A percentile compares a stretch with the other conserved stretches of the same genome.
Evolutionary conservation across 805 yeast species (phyloP).

Genomic region (Lipomyces kockii): DNA sequence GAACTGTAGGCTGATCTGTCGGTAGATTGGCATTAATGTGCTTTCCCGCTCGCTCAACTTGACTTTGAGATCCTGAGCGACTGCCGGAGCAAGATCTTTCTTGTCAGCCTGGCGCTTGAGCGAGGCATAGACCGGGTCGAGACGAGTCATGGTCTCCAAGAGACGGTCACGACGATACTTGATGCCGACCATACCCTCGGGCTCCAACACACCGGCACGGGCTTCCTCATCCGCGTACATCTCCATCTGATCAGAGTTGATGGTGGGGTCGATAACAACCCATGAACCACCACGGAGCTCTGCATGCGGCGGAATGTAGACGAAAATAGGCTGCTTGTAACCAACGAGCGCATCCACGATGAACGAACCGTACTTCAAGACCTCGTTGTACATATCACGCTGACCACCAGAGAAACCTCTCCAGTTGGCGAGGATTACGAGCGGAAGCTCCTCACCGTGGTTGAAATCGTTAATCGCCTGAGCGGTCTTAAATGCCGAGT

Average conservation of each 20-base stretch:
- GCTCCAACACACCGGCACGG: constrained; percentile 97
- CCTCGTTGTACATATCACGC: constrained; percentile 99
- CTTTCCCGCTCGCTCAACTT: constrained; percentile 79
- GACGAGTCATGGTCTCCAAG: constrained; percentile 85
- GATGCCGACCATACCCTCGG: constrained; percentile 99
- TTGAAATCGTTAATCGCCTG: constrained; percentile 98
- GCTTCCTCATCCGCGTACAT: constrained; percentile 97
- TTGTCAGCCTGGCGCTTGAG: constrained; percentile 64
- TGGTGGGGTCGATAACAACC: constrained; percentile 99
- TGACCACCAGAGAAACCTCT: constrained; percentile 99
- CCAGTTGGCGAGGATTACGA: constrained; percentile 99
- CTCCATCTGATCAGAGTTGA: constrained; percentile 97
- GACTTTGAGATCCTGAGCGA: constrained; percentile 65
- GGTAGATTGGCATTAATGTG: constrained; percentile 80
- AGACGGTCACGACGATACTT: constrained; percentile 94
- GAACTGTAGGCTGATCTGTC: constrained; percentile 91
- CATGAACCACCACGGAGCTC: constrained; percentile 99
- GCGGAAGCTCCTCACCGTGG: constrained; percentile 96
- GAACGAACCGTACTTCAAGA: constrained; percentile 92
- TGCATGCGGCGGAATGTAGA: constrained; percentile 97
- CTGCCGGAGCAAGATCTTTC: constrained; percentile 59
- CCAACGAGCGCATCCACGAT: constrained; percentile 97
- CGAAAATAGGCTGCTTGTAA: constrained; percentile 94
- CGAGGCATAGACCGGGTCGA: constrained; percentile 75
- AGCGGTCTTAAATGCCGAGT: constrained; percentile 98